Conservation (phyloP, 2,329 filamentous ascomycete species). For the Herpotrichia juniperi region DNA sequence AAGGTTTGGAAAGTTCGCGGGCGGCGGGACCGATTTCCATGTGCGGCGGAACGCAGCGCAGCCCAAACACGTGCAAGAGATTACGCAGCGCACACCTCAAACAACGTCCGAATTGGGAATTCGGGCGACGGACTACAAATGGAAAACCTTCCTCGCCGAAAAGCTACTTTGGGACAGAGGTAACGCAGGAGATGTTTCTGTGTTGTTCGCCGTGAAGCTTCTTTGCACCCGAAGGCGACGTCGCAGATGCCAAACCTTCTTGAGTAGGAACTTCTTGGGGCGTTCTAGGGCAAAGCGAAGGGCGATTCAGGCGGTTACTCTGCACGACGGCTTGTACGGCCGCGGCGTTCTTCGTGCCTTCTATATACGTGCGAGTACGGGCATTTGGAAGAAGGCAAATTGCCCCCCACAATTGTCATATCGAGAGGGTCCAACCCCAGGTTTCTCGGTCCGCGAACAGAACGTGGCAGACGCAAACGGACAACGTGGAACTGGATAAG, state of each 20-base stretch:
- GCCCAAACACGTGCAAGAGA: background rate
- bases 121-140: background rate
- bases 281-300: no score
- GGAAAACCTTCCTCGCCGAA: slow-evolving; percentile 5
- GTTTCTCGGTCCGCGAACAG: slow-evolving; percentile 12
- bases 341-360: background rate
- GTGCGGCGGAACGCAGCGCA: background rate
- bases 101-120: slow-evolving; percentile 2
- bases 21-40: background rate
- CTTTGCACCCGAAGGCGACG: background rate
- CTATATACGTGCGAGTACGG: background rate
- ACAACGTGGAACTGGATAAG: slow-evolving; percentile 6
- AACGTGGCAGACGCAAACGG: slow-evolving; percentile 5
- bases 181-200: no score
- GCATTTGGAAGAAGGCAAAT: background rate
- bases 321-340: background rate
- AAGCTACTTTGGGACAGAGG: background rate
- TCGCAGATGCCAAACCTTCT: background rate
- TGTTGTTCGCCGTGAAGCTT: background rate
- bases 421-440: slow-evolving; percentile 8
- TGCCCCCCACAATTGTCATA: background rate
- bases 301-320: background rate
- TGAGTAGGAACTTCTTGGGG: background rate
- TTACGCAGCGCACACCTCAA: background rate
- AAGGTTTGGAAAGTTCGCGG: background rate